These are phyloP conservation scores for Colletotrichum sp. DNA, from an alignment of 2,329 filamentous ascomycete genomes.

Conservation along the genomic window DNA sequence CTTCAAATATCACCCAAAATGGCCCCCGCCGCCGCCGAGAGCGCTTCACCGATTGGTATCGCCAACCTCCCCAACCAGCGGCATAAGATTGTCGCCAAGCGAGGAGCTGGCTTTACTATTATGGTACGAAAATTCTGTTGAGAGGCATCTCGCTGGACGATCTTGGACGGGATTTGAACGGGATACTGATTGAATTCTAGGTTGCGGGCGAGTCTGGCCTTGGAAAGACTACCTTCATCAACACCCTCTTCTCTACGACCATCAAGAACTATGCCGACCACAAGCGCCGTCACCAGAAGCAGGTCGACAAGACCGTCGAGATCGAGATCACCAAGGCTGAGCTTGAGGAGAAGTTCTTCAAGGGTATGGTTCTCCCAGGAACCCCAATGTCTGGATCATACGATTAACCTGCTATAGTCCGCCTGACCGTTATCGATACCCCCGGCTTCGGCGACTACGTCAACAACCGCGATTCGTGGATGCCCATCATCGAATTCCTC, in stretches of 20 bases:
- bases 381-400: not conserved
- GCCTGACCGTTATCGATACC: slow-evolving; percentile 97
- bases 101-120: slow-evolving; percentile 98
- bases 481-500: slow-evolving; percentile 99
- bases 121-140: slow-evolving; percentile 71
- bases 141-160: not conserved
- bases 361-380: slow-evolving; percentile 66
- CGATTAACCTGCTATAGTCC: slow-evolving; percentile 65
- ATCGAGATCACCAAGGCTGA: slow-evolving; percentile 99
- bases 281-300: slow-evolving; percentile 98
- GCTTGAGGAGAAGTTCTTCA: slow-evolving; percentile 99
- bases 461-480: slow-evolving; percentile 99
- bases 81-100: slow-evolving; percentile 77
- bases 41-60: slow-evolving; percentile 74
- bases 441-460: slow-evolving; percentile 99
- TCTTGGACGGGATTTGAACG: not conserved
- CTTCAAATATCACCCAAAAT: slow-evolving; percentile 46
- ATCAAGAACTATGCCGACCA: slow-evolving; percentile 99
- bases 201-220: slow-evolving; percentile 98
- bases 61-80: slow-evolving; percentile 77
- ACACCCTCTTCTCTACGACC: slow-evolving; percentile 99
- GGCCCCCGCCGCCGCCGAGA: slow-evolving; percentile 63
- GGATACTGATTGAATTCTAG: slow-evolving; percentile 46
- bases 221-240: slow-evolving; percentile 99
- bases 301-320: slow-evolving; percentile 99